Base-by-base conservation (phyloP, 2,329 filamentous ascomycete species). In the Aureobasidium sp. region DNA sequence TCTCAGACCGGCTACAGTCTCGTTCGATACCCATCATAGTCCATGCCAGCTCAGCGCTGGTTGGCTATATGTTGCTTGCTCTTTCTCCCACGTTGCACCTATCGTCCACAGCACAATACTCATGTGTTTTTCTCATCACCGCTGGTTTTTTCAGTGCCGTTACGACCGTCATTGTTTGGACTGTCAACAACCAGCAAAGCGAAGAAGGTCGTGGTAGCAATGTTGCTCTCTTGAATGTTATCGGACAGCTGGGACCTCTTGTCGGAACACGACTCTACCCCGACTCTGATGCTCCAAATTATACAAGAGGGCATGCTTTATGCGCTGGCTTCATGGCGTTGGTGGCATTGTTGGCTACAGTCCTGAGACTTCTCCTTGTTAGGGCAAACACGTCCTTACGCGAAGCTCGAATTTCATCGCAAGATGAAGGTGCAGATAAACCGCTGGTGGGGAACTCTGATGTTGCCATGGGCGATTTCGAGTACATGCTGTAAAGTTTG, bases 121-220 rank as follows among this genome's bases (percentile, higher is more conserved):
- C 86, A 6, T 88, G 85, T 60, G 80, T 95, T 8, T 95, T 87
- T 70, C 90, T 89, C 0, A 90, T 91, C 1, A 82, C 86, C 1
- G 77, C 84, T 0, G 91, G 91, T 4, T 94, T 95, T 74, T 93
- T 95, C 77, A 85, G 83, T 62, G 87, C 90, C 21, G 88, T 95
- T 61, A 90, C 90, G 0, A 80, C 95, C 33, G 87, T 92, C 65
- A 88, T 96, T 60, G 87, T 89, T 1, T 96, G 91, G 91, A 89
- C 83, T 37, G 83, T 96, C 69, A 95, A 95, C 70, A 96, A 95
- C 72, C 89, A 94, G 69, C 75, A 81, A 57, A 84, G 79, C 13
- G 83, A 86, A 63, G 83, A 82, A 55, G 82, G 84, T 7, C 87
- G 88, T 65, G 89, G 89, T 0, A 84, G 84, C 1, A 89, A 87